Evolutionary conservation across 2,329 filamentous ascomycete genomes (phyloP), one percentile per base, ranked within the genome.

Genomic region (Fusarium acutatum): DNA sequence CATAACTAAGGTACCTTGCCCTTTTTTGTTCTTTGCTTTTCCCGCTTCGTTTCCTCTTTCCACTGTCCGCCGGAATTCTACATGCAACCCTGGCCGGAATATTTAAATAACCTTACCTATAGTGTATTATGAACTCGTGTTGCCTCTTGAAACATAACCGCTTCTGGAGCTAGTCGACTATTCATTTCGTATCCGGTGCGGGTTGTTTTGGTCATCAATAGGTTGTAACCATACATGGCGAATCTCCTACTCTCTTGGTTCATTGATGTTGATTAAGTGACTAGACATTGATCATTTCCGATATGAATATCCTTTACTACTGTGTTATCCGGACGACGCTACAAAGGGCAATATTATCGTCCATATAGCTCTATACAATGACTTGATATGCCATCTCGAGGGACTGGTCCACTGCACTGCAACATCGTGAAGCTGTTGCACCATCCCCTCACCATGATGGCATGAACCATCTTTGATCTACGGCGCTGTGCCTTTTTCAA

Each of bases 91-190:
- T 60, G 30, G 53, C 41, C 64, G n/a, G 26, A 53, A 49, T 52
- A 50, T 49, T 63, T 28, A 30, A 35, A 64, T 64, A 69, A 70
- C 66, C 66, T 65, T 59, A 70, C 64, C 58, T 69, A 69, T 65
- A 58, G 24, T 46, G 64, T 32, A 34, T 69, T 24, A n/a, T 47
- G 56, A 47, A 52, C 37, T 37, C 52, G 30, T 35, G 49, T 53
- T 60, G 13, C 37, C 34, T 22, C 58, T 72, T 66, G 67, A 74
- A 74, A 74, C 71, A 69, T 50, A 47, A 63, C 65, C 30, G 40
- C 37, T 46, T 50, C 46, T 28, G 32, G 59, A 34, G 40, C 52
- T 65, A 58, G 67, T 59, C 37, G 20, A 28, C 26, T 22, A 24
- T 60, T 60, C 41, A 59, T 60, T 41, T 63, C 47, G 43, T 38